Evolutionary conservation across 768 basidiomycete species (phyloP).

Genomic region (Lentinus tigrinus): DNA sequence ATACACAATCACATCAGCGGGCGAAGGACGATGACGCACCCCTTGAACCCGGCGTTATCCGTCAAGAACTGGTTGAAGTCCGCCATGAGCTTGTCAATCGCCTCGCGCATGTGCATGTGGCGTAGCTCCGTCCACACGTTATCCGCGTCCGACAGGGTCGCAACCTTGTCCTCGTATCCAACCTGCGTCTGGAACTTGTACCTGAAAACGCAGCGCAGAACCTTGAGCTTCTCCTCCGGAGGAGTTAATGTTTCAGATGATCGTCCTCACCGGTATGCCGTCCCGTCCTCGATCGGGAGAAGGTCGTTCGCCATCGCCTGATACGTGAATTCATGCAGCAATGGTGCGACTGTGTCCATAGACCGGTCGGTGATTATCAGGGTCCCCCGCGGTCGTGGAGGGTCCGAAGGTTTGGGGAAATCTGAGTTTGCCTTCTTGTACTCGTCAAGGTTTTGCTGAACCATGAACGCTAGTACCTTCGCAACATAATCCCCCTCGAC

Average conservation of each 20-base stretch:
- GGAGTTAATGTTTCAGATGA: conserved; percentile 2
- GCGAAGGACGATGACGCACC: conserved; percentile 44
- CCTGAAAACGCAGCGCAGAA: conserved; percentile 38
- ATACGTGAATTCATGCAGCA: conserved; percentile 97
- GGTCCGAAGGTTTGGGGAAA: conserved; percentile 68
- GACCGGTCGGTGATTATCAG: conserved; percentile 94
- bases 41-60: conserved; percentile 93
- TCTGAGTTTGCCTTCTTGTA: conserved; percentile 84
- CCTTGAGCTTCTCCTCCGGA: neutral
- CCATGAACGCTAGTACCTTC: conserved; percentile 80
- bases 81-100: conserved; percentile 93
- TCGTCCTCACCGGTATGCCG: conserved; percentile 76
- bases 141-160: conserved; percentile 83
- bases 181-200: conserved; percentile 92
- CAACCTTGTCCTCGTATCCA: conserved; percentile 89
- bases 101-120: conserved; percentile 98
- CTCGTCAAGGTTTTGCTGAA: conserved; percentile 83
- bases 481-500: conserved; percentile 76
- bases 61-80: conserved; percentile 94
- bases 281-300: conserved; percentile 83
- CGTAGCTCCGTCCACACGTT: conserved; percentile 89
- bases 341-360: conserved; percentile 89
- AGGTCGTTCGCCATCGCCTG: conserved; percentile 99
- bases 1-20: neutral
- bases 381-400: conserved; percentile 64